Evolutionary conservation across 192 early-diverging fungal genomes (phyloP), one percentile per base, ranked within the genome.

Genomic region (Entomortierella beljakovae): DNA sequence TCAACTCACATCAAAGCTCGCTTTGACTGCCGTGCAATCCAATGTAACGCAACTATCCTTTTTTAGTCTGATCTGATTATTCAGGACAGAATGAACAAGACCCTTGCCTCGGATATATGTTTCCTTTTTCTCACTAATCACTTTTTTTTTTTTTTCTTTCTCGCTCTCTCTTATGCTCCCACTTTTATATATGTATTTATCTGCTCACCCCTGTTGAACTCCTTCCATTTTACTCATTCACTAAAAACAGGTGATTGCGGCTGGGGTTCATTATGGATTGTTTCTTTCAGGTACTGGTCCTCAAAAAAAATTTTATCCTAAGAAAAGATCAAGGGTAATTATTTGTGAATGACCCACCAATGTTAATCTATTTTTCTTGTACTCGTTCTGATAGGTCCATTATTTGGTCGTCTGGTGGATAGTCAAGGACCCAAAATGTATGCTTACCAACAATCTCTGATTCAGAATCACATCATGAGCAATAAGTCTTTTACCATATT

Each of bases 241-340:
- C 28, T 20, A 11, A n/a, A 59, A 46, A 40, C 15, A 79, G 75
- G n/a, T 54, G 11, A 68, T 79, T 9, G 75, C 61, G 29, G 75
- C 67, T 38, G 75, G 75, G 25, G 62, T 79, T 20, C 75, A 79
- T 23, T 79, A 79, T 63, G 75, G 75, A 10, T 51, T 79, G 32
- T 79, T 79, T 50, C 61, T 79, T 11, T 79, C 75, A 70, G 75
- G 71, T 74, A 74, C 46, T 15, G 20, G 6, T 6, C 9, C 9
- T 9, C 9, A 43, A 43, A 43, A 43, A 18, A 43, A 43, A 43
- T 13, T 13, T 9, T 13, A 43, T 9, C n/a, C n/a, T n/a, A n/a
- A n/a, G n/a, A n/a, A n/a, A n/a, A n/a, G n/a, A n/a, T n/a, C n/a
- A n/a, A n/a, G n/a, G n/a, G n/a, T n/a, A n/a, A n/a, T n/a, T n/a